Evolutionary conservation across 2,329 filamentous ascomycete species (phyloP).

Genomic region (Ambrosiella cleistominuta): DNA sequence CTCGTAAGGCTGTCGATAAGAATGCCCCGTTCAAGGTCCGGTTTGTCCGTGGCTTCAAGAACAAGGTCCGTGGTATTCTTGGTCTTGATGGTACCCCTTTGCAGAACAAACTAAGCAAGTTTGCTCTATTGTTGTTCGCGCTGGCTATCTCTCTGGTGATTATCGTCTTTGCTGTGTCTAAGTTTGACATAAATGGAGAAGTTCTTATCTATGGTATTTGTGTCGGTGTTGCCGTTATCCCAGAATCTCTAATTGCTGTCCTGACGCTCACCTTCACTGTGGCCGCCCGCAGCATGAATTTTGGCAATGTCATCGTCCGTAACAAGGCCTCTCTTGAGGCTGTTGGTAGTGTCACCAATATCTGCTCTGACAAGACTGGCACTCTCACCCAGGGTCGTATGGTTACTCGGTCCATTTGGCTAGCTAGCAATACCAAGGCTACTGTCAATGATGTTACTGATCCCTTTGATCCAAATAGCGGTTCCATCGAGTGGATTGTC

Average conservation of each 20-base stretch:
- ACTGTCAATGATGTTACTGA: conserved; percentile 37
- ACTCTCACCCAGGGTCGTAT: conserved; percentile 50
- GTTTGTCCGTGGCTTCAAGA: conserved; percentile 25
- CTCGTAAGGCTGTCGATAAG: conserved; percentile 29
- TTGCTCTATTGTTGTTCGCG: conserved; percentile 64
- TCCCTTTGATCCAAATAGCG: conserved; percentile 43
- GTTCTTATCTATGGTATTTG: conserved; percentile 44
- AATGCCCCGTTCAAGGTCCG: conserved; percentile 25
- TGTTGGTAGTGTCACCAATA: conserved; percentile 51
- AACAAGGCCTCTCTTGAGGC: conserved; percentile 49
- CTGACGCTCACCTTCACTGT: conserved; percentile 55
- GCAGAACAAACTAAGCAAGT: conserved; percentile 69
- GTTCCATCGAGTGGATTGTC: conserved; percentile 29
- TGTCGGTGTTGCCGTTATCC: conserved; percentile 46
- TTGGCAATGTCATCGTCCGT: conserved; percentile 46
- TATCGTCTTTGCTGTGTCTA: conserved; percentile 43
- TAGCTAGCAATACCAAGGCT: conserved; percentile 35
- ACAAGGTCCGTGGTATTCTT: conserved; percentile 35
- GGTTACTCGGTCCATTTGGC: conserved; percentile 45
- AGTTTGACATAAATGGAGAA: conserved; percentile 35
- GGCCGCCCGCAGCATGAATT: conserved; percentile 46
- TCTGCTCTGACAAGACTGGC: conserved; percentile 55
- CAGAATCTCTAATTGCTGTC: conserved; percentile 49
- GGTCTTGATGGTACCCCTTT: conserved; percentile 63
- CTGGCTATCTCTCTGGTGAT: conserved; percentile 45